These are phyloP conservation scores for Alternaria hordeiaustralica DNA, from an alignment of 2,329 filamentous ascomycete species.

Conservation along the genomic window DNA sequence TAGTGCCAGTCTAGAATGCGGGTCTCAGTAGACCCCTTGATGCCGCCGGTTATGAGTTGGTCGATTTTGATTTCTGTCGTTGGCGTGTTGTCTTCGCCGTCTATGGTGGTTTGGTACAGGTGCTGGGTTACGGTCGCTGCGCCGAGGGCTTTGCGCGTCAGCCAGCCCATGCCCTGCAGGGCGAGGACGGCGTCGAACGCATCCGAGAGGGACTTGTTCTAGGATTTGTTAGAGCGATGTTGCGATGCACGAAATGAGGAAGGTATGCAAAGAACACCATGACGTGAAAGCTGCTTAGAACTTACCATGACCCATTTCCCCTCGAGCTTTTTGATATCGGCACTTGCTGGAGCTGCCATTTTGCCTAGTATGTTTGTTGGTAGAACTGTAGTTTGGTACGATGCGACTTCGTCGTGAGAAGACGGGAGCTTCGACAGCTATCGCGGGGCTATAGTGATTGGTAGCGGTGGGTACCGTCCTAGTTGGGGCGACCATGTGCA, in stretches of 20 bases:
- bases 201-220: conserved; percentile 81
- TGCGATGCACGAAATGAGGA: not conserved
- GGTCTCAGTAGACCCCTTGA: conserved; percentile 69
- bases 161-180: conserved; percentile 64
- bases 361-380: conserved; percentile 5
- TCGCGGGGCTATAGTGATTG: conserved; percentile 4
- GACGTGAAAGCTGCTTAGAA: not conserved
- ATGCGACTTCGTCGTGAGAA: not conserved
- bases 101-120: conserved; percentile 50
- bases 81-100: conserved; percentile 27
- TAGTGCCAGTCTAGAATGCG: conserved; percentile 64
- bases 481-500: not conserved
- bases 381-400: not conserved
- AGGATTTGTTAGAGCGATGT: conserved; percentile 3
- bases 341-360: conserved; percentile 48
- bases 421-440: conserved; percentile 5
- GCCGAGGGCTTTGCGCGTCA: conserved; percentile 74
- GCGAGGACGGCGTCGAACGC: conserved; percentile 70
- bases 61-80: conserved; percentile 71
- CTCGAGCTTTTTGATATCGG: conserved; percentile 45
- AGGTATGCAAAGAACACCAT: not conserved
- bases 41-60: conserved; percentile 73
- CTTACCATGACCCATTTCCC: conserved; percentile 50
- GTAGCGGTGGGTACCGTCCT: not conserved
- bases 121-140: conserved; percentile 72